These are phyloP conservation scores for Leccinum barrowsii DNA, from an alignment of 768 basidiomycete genomes.

Conservation along the genomic window DNA sequence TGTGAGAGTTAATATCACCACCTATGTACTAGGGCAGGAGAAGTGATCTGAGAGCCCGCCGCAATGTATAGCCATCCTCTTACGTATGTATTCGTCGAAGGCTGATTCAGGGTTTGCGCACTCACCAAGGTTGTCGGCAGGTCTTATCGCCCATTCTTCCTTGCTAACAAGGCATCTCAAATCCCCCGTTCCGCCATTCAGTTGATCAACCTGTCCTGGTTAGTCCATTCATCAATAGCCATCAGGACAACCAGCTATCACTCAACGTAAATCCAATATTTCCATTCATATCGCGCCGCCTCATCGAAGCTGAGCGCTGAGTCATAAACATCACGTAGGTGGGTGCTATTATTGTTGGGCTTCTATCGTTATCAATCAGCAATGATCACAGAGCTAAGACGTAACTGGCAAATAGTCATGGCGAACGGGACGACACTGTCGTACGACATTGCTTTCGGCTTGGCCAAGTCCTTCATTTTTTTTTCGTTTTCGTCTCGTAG, in stretches of 20 bases:
- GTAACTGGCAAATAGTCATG: not conserved
- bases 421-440: not conserved
- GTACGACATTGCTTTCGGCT: not conserved
- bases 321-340: no score
- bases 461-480: not conserved
- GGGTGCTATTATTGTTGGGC: no score
- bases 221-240: not conserved
- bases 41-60: not conserved
- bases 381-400: not conserved
- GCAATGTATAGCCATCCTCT: not conserved
- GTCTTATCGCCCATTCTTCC: no score
- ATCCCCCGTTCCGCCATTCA: not conserved
- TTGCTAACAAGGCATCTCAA: no score
- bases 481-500: not conserved
- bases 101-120: not conserved
- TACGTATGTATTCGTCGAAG: not conserved
- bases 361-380: not conserved
- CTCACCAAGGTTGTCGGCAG: not conserved
- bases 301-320: not conserved
- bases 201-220: not conserved
- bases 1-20: not conserved
- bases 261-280: not conserved
- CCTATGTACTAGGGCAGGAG: not conserved
- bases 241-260: not conserved
- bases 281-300: not conserved